Evolutionary conservation across 352 stramenopile genomes (phyloP), one percentile per base, ranked within the genome.

Genomic region (Lagenidium giganteum): DNA sequence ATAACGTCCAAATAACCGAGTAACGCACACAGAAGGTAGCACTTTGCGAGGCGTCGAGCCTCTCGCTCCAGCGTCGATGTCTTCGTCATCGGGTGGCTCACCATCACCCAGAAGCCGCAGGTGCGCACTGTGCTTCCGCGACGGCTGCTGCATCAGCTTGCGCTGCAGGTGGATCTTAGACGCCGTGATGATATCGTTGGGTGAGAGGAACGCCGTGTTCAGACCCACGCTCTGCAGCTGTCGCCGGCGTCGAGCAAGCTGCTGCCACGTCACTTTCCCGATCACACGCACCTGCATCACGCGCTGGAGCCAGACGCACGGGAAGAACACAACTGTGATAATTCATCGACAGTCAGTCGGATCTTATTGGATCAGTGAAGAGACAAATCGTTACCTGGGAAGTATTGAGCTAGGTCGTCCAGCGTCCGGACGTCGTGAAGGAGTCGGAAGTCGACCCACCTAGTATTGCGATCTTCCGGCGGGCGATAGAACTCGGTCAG

Each of bases 261-360:
- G 53, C 12, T 53, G 25, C 71, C 74, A 87, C 18, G 71, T 82
- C 27, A 47, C 67, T 9, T 62, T 32, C 1, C 71, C 71, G 8
- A 87, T 45, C 26, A 81, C 59, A 13, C 71, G 69, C 24, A 47
- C 44, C 43, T 57, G 55, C 8, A 87, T 59, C 7, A 87, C 69
- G 11, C 54, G 67, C 22, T 80, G 74, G 7, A 47, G 24, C 74
- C 74, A 87, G 14, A 82, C 50, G 22, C 65, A 78, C n/a, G 74
- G 71, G 33, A 82, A 84, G 2, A 85, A 32, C 12, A 87, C 48
- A 30, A 80, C 74, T 87, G 25, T 16, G 20, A 36, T 30, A 4
- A 51, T 55, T 24, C 17, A 41, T 2, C 6, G 5, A 47, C 9
- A n/a, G n/a, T n/a, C n/a, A n/a, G n/a, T n/a, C n/a, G n/a, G n/a